These are phyloP conservation scores for Apiotrichum mycotoxinovorans DNA, from an alignment of 1,284 basidiomycete species.

Conservation along the genomic window DNA sequence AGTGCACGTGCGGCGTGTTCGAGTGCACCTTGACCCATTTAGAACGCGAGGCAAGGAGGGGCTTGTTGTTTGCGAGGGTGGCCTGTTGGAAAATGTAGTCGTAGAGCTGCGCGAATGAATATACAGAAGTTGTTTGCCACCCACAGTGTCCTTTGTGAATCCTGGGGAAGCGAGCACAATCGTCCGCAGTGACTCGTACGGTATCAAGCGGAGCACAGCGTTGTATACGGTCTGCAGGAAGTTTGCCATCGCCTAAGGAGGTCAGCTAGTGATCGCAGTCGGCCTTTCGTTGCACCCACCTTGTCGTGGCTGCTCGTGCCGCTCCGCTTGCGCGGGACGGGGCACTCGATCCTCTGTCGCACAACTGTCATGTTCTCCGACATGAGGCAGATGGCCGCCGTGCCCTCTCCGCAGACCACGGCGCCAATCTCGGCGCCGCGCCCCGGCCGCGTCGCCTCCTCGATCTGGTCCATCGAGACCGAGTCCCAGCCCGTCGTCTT, in stretches of 20 bases:
- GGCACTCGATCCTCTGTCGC: slow-evolving; percentile 81
- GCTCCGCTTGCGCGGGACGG: slow-evolving; percentile 87
- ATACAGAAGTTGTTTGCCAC: too few relatives aligned
- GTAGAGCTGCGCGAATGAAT: slow-evolving; percentile 53
- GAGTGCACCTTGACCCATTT: slow-evolving; percentile 91
- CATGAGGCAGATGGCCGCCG: slow-evolving; percentile 87
- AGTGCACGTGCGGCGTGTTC: slow-evolving; percentile 92
- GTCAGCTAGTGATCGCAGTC: too few relatives aligned
- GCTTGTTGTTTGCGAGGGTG: slow-evolving; percentile 75
- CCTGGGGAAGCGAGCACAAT: slow-evolving; percentile 96
- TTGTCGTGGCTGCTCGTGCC: slow-evolving; percentile 82
- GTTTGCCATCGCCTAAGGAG: slow-evolving; percentile 60
- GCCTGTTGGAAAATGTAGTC: slow-evolving; percentile 83
- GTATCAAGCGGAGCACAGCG: slow-evolving; percentile 83
- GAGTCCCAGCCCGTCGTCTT: slow-evolving; percentile 88
- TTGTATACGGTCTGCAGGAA: slow-evolving; percentile 85
- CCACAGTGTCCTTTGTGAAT: slow-evolving; percentile 84
- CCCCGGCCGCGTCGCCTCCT: slow-evolving; percentile 86
- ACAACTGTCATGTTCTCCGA: slow-evolving; percentile 97
- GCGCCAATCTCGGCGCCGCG: slow-evolving; percentile 94
- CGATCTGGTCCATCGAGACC: slow-evolving; percentile 72
- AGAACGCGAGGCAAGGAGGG: slow-evolving; percentile 66
- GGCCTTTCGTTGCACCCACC: too few relatives aligned
- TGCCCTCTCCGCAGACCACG: slow-evolving; percentile 91
- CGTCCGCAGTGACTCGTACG: slow-evolving; percentile 74